Evolutionary conservation across 352 stramenopile species (phyloP), one percentile per base, ranked within the genome.

Genomic region (Chrysophaeum taylorii): DNA sequence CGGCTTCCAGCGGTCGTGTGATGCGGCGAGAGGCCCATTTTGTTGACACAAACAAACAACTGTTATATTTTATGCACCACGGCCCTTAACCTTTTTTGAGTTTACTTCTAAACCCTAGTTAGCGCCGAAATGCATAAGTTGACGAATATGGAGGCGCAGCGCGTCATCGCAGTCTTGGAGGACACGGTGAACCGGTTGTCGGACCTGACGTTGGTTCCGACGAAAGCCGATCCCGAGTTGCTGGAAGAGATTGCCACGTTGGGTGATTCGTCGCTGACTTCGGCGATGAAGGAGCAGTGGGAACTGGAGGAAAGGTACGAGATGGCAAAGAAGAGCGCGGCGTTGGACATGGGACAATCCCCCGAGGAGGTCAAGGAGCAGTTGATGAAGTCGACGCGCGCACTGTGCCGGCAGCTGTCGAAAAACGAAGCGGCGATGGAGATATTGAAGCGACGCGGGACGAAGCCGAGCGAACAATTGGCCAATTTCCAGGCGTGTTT

Each of bases 81-180:
- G n/a, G n/a, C n/a, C n/a, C n/a, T n/a, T n/a, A n/a, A n/a, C n/a
- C n/a, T n/a, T n/a, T n/a, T n/a, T n/a, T n/a, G n/a, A n/a, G n/a
- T n/a, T n/a, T n/a, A n/a, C n/a, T n/a, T n/a, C n/a, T n/a, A n/a
- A n/a, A n/a, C n/a, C n/a, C n/a, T n/a, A n/a, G n/a, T n/a, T n/a
- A n/a, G n/a, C n/a, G n/a, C n/a, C n/a, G n/a, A n/a, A n/a, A 57
- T 57, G 45, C 45, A 57, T 25, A 57, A 57, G 45, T 25, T 57
- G 45, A 57, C 45, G 12, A 57, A 57, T 25, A 27, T 57, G 45
- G 45, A 66, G 57, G 57, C 57, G 2, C 57, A 66, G 36, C 57
- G 57, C 2, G 57, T 66, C 33, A 66, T 66, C 36, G 57, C 57
- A 5, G 57, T 45, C 21, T 36, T 66, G 9, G 57, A 66, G 12